Conservation (phyloP, 2,329 filamentous ascomycete species). For the Dactylella cylindrospora region DNA sequence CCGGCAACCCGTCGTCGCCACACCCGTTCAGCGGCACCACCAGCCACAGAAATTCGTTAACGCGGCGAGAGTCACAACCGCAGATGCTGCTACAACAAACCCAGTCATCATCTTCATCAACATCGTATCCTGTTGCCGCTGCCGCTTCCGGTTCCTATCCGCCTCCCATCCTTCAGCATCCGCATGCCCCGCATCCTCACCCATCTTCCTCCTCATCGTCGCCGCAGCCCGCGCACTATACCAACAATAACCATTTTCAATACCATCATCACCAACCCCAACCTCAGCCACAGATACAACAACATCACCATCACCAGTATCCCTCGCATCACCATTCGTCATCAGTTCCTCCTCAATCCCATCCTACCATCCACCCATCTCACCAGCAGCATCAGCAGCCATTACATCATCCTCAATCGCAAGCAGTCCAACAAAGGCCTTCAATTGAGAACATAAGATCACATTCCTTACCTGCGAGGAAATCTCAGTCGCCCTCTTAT, state of each 20-base stretch:
- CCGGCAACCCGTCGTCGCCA: constrained; percentile 4
- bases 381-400: no score
- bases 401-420: no score
- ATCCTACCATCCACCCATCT: not conserved
- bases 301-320: constrained; percentile 16
- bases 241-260: constrained; percentile 12
- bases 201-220: constrained; percentile 4
- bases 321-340: not conserved
- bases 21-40: not conserved
- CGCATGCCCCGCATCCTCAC: constrained; percentile 5
- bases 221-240: not conserved
- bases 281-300: constrained; percentile 12
- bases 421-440: no score
- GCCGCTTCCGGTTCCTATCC: constrained; percentile 1
- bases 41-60: not conserved
- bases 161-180: not conserved
- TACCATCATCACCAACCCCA: constrained; percentile 14
- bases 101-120: constrained; percentile 5
- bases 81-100: not conserved
- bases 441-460: constrained; percentile 13
- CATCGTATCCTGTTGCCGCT: constrained; percentile 19
- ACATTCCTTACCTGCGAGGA: constrained; percentile 23
- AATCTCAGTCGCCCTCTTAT: constrained; percentile 19
- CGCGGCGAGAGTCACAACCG: not conserved
- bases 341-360: not conserved